Evolutionary conservation across 164 flowering plant genomes (phyloP).

Genomic region (Annona squamosa): DNA sequence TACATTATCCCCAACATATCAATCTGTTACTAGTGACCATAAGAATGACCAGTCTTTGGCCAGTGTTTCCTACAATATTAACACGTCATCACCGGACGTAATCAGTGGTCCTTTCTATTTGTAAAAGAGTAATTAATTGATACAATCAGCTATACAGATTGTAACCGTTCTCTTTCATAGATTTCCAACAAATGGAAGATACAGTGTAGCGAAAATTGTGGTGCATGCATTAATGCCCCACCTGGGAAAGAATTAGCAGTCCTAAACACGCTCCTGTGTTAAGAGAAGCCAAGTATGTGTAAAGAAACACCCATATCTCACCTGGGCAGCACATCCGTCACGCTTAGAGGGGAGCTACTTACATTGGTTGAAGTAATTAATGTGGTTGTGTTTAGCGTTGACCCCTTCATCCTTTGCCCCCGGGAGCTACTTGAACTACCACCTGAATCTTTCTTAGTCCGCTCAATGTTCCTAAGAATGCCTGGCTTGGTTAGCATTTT

Average conservation of each 20-base stretch:
- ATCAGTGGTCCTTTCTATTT: background rate
- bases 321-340: slow-evolving; percentile 50
- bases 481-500: slow-evolving; percentile 51
- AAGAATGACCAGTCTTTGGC: background rate
- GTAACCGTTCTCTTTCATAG: background rate
- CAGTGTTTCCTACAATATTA: background rate
- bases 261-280: background rate
- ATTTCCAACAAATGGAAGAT: background rate
- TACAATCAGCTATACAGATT: background rate
- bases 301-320: slow-evolving; percentile 18
- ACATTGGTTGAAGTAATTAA: slow-evolving; percentile 18
- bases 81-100: background rate
- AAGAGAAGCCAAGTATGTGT: background rate
- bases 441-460: slow-evolving; percentile 8
- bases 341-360: slow-evolving; percentile 9
- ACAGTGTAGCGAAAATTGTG: background rate
- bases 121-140: background rate
- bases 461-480: slow-evolving; percentile 21
- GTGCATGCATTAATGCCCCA: background rate
- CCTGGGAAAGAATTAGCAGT: background rate
- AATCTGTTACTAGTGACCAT: background rate
- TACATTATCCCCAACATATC: background rate
- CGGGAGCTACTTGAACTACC: slow-evolving; percentile 22
- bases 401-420: slow-evolving; percentile 24
- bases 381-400: slow-evolving; percentile 9